Conservation (phyloP, 2,329 filamentous ascomycete species). For the Leptographium radiaticola region DNA sequence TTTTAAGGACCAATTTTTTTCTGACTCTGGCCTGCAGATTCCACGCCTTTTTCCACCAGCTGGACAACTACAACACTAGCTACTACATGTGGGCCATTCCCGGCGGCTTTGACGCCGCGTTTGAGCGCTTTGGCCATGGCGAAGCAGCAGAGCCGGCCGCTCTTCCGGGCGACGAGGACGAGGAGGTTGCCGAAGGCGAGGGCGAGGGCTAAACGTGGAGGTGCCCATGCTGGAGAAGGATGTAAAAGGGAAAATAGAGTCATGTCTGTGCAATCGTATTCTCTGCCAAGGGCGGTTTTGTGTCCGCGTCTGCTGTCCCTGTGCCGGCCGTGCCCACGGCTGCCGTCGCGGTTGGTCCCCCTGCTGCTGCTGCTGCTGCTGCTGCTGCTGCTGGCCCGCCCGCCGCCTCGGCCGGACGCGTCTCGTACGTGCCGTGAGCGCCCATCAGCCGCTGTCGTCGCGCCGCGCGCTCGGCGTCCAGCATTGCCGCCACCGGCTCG, state of each 20-base stretch:
- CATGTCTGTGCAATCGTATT: neutral
- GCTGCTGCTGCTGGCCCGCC: neutral
- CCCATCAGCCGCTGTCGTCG: slow-evolving; percentile 13
- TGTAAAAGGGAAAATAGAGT: neutral
- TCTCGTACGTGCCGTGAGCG: slow-evolving; percentile 14
- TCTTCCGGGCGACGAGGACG: slow-evolving; percentile 34
- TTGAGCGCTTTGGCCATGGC: slow-evolving; percentile 28
- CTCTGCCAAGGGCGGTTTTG: neutral
- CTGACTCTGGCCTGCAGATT: slow-evolving; percentile 37
- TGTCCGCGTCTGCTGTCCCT: no score
- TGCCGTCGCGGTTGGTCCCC: neutral
- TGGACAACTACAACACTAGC: slow-evolving; percentile 59
- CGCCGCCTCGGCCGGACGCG: slow-evolving; percentile 1
- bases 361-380: neutral
- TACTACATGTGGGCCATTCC: slow-evolving; percentile 66
- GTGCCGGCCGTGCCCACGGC: neutral
- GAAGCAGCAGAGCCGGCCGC: slow-evolving; percentile 27
- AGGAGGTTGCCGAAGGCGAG: slow-evolving; percentile 29
- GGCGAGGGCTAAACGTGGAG: slow-evolving; percentile 9
- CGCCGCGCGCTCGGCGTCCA: slow-evolving; percentile 18
- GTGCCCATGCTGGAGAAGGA: neutral
- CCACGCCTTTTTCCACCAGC: slow-evolving; percentile 65
- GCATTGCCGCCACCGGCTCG: slow-evolving; percentile 19
- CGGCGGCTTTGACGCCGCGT: slow-evolving; percentile 49
- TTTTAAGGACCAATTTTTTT: no score